phyloP scores from a whole-genome alignment of 1,284 basidiomycete genomes.

The Cystobasidium pallidum region DNA sequence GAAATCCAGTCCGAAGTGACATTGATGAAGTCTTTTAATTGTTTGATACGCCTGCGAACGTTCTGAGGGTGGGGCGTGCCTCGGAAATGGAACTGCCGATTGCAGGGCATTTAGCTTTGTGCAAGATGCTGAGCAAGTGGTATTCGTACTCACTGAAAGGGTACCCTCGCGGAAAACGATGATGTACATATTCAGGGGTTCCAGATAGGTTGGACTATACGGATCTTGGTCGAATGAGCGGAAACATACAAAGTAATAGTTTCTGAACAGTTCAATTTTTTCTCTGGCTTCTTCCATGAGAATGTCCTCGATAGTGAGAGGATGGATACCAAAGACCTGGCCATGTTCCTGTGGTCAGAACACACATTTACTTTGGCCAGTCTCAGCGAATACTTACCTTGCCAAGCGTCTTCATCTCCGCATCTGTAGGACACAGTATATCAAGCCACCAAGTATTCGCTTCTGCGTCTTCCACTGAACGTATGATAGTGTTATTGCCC shows the following conservation, averaged over 20 bases:
- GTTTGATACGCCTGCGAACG: conserved; percentile 96
- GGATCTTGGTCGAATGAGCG: conserved; percentile 98
- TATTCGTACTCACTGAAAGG: conserved; percentile 68
- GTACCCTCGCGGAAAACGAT: conserved; percentile 99
- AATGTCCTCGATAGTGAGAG: conserved; percentile 98
- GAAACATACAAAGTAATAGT: conserved; percentile 99
- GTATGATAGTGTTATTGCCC: conserved; percentile 55
- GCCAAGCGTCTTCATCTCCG: conserved; percentile 96
- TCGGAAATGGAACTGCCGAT: conserved; percentile 86
- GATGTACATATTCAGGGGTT: conserved; percentile 99
- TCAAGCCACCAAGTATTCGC: conserved; percentile 97
- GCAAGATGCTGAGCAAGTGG: neutral
- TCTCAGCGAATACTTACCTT: conserved; percentile 64
- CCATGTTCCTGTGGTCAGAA: conserved; percentile 3
- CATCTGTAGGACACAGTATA: conserved; percentile 89
- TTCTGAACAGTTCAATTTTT: conserved; percentile 98
- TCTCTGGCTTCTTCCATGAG: conserved; percentile 99
- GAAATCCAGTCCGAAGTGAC: conserved; percentile 99
- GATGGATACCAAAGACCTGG: conserved; percentile 96
- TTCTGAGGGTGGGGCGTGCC: conserved; percentile 97
- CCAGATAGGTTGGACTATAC: conserved; percentile 95
- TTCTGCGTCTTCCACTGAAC: conserved; percentile 62
- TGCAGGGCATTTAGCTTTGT: neutral
- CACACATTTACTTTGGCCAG: neutral
- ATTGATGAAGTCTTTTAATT: conserved; percentile 98